Evolutionary conservation across 352 stramenopile genomes (phyloP).

Genomic region (Pseudoperonospora humuli): DNA sequence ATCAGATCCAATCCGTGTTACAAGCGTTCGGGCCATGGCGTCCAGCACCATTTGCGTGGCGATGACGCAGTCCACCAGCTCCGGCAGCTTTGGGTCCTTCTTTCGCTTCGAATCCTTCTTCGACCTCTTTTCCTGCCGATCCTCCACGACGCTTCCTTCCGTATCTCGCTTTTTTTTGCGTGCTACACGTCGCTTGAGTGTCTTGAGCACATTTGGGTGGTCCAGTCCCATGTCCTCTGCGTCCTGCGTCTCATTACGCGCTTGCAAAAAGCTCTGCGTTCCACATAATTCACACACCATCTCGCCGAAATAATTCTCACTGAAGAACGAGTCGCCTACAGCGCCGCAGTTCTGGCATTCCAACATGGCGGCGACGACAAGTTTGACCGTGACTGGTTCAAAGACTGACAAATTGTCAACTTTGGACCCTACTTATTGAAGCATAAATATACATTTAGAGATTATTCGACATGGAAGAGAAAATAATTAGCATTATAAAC

Average conservation of each 20-base stretch:
- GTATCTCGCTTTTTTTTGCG: slow-evolving; percentile 24
- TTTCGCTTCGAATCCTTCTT: background rate
- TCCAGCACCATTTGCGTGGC: slow-evolving; percentile 59
- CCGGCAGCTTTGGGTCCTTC: slow-evolving; percentile 13
- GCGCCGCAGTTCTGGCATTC: slow-evolving; percentile 74
- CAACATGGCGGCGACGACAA: slow-evolving; percentile 29
- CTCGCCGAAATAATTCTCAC: slow-evolving; percentile 78
- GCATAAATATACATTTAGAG: too few species aligned
- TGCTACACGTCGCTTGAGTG: slow-evolving; percentile 30
- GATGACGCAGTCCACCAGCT: slow-evolving; percentile 49
- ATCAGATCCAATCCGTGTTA: slow-evolving; percentile 27
- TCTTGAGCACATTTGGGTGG: slow-evolving; percentile 21
- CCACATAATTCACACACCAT: slow-evolving; percentile 81
- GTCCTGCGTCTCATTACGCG: slow-evolving; percentile 77
- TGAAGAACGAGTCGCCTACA: slow-evolving; percentile 70
- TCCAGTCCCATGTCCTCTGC: slow-evolving; percentile 66
- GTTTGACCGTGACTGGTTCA: slow-evolving; percentile 2
- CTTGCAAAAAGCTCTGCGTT: slow-evolving; percentile 76
- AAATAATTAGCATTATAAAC: too few species aligned
- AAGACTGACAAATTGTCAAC: background rate
- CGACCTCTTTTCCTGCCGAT: slow-evolving; percentile 1
- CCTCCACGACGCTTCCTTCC: background rate
- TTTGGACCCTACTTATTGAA: background rate
- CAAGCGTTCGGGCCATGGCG: slow-evolving; percentile 37
- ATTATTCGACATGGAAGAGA: too few species aligned